Percentiles rank a stretch among this genome's conserved stretches.
phyloP scores from a whole-genome alignment of 306 rosid genomes.

The Bauhinia variegata region DNA sequence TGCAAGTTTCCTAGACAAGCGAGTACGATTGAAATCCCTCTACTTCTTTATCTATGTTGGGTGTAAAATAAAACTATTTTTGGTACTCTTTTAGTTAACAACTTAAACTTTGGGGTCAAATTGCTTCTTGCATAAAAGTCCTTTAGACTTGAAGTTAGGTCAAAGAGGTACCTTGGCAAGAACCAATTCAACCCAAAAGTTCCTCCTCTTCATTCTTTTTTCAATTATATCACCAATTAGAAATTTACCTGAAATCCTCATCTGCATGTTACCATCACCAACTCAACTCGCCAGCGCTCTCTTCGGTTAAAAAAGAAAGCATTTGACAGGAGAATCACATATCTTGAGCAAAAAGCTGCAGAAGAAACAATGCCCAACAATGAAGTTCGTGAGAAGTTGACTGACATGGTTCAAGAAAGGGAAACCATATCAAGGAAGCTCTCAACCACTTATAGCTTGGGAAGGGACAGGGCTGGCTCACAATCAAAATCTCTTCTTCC shows the following conservation, averaged over 20 bases:
- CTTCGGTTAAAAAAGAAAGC: constrained; percentile 67
- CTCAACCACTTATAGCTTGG: constrained; percentile 67
- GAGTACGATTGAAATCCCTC: constrained; percentile 48
- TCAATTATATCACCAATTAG: not conserved
- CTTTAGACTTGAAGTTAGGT: too few relatives aligned
- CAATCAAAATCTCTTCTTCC: constrained; percentile 61
- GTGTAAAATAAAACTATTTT: too few relatives aligned
- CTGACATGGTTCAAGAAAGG: constrained; percentile 49
- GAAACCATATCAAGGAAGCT: constrained; percentile 66
- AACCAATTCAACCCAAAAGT: too few relatives aligned
- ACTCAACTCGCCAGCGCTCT: constrained; percentile 50
- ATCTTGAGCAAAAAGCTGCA: constrained; percentile 52
- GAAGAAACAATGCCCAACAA: constrained; percentile 42
- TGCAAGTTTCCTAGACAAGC: constrained; percentile 64
- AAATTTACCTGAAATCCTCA: not conserved
- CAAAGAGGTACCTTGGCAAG: too few relatives aligned
- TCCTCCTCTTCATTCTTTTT: not conserved
- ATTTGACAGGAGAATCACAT: constrained; percentile 56
- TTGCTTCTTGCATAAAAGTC: too few relatives aligned
- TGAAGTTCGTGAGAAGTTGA: constrained; percentile 48
- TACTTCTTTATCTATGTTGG: not conserved
- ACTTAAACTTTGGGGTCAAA: too few relatives aligned
- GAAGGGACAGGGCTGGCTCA: constrained; percentile 51
- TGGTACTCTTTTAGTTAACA: too few relatives aligned
- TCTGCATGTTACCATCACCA: not conserved